A percentile compares a stretch with the other conserved stretches of the same genome.
phyloP scores from a whole-genome alignment of 192 early-diverging fungal species.

The Mortierella claussenii region DNA sequence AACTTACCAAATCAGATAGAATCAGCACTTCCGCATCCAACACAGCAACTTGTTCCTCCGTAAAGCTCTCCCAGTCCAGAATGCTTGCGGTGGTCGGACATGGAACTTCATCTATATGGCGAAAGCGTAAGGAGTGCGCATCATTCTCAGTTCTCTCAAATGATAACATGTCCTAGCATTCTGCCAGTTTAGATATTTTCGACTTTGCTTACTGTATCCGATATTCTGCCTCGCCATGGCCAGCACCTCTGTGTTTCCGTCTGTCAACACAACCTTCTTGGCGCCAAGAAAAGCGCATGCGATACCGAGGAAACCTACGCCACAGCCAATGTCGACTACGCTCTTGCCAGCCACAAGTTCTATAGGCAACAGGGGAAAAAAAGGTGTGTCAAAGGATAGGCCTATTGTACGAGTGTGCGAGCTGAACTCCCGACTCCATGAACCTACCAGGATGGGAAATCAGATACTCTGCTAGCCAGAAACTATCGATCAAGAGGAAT shows the following conservation, averaged over 20 bases:
- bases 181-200: no score
- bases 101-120: conserved; percentile 11
- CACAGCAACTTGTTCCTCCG: conserved; percentile 34
- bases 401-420: no score
- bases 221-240: conserved; percentile 38
- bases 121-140: background rate
- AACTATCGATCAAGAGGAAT: conserved; percentile 19
- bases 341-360: conserved; percentile 31
- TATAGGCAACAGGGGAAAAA: no score
- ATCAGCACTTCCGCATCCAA: conserved; percentile 40
- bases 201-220: conserved; percentile 26
- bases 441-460: conserved; percentile 49
- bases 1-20: conserved; percentile 45
- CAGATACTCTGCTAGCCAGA: conserved; percentile 44
- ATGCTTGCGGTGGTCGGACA: conserved; percentile 28
- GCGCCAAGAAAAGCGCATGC: conserved; percentile 34
- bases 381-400: no score
- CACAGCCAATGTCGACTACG: conserved; percentile 49
- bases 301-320: conserved; percentile 45
- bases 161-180: no score
- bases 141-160: no score
- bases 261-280: conserved; percentile 38
- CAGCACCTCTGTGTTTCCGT: conserved; percentile 41
- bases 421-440: no score
- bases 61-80: conserved; percentile 52